Percentiles rank a stretch among this genome's conserved stretches.
Conservation (phyloP, 1,284 basidiomycete species). For the Lentinus polychrous region DNA sequence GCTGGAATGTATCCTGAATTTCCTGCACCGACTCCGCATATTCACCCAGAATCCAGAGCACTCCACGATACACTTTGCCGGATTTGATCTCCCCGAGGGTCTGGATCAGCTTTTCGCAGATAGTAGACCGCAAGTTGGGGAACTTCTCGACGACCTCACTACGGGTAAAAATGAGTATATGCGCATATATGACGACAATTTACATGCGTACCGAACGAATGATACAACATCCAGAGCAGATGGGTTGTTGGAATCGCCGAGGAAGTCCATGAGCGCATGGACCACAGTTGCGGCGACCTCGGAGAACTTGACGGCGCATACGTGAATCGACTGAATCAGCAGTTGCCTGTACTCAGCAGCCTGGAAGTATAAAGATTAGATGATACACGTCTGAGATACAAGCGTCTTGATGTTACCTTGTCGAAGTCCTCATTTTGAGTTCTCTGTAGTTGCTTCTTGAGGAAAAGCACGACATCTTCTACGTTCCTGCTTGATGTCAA, state of each 20-base stretch:
- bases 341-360: constrained; percentile 93
- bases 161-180: constrained; percentile 4
- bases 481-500: constrained; percentile 96
- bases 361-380: constrained; percentile 31
- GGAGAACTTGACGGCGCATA: constrained; percentile 96
- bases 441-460: constrained; percentile 96
- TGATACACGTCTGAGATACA: neutral
- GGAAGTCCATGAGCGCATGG: constrained; percentile 97
- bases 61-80: constrained; percentile 95
- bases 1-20: constrained; percentile 71
- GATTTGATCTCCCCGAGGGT: constrained; percentile 91
- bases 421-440: constrained; percentile 86
- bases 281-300: constrained; percentile 97
- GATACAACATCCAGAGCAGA: constrained; percentile 94
- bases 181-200: neutral
- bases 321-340: constrained; percentile 95
- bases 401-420: constrained; percentile 46
- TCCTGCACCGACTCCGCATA: constrained; percentile 69
- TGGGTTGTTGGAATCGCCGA: constrained; percentile 93
- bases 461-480: constrained; percentile 94
- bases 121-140: constrained; percentile 78
- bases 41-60: constrained; percentile 98
- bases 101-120: constrained; percentile 82
- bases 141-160: constrained; percentile 98
- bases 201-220: constrained; percentile 72